Percentiles rank a stretch among this genome's conserved stretches.
Evolutionary conservation across 495 filamentous ascomycete species (phyloP).

Genomic region (Podospora comata): DNA sequence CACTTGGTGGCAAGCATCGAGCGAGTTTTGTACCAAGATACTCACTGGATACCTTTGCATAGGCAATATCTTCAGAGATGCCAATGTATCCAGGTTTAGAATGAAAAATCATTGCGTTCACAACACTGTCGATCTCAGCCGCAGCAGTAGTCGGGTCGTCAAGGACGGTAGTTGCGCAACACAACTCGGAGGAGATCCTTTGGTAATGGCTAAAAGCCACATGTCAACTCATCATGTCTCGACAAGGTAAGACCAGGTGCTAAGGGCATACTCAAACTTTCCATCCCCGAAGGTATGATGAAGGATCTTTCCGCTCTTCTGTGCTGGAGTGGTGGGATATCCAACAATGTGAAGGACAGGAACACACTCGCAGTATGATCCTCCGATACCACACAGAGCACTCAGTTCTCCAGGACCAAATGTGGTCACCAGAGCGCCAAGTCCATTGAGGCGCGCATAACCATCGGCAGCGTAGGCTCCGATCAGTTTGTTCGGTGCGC

Average conservation of each 20-base stretch:
- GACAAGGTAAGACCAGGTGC: not conserved
- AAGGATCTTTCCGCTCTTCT: slow-evolving; percentile 48
- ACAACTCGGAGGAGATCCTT: slow-evolving; percentile 40
- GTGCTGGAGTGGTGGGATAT: slow-evolving; percentile 50
- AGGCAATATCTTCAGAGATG: slow-evolving; percentile 35
- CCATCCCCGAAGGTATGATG: slow-evolving; percentile 31
- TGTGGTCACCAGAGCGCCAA: slow-evolving; percentile 62
- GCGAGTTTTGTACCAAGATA: slow-evolving; percentile 26
- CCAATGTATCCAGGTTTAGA: slow-evolving; percentile 29
- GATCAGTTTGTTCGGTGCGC: slow-evolving; percentile 62
- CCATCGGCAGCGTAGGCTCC: slow-evolving; percentile 67
- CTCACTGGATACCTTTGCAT: slow-evolving; percentile 25
- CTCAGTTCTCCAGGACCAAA: slow-evolving; percentile 71
- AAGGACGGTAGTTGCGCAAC: slow-evolving; percentile 36
- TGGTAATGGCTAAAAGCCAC: slow-evolving; percentile 30
- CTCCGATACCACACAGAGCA: slow-evolving; percentile 66
- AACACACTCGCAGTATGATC: slow-evolving; percentile 59
- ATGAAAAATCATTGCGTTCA: slow-evolving; percentile 30
- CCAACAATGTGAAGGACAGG: slow-evolving; percentile 66
- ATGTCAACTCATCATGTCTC: not conserved
- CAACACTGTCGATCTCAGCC: slow-evolving; percentile 42
- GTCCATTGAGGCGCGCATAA: slow-evolving; percentile 66
- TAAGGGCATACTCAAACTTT: slow-evolving; percentile 14
- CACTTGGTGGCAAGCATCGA: slow-evolving; percentile 18
- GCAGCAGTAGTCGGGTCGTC: slow-evolving; percentile 32